A percentile compares a stretch with the other conserved stretches of the same genome.
Conservation (phyloP, 192 early-diverging fungal species). For the Coemansia nantahalensis region DNA sequence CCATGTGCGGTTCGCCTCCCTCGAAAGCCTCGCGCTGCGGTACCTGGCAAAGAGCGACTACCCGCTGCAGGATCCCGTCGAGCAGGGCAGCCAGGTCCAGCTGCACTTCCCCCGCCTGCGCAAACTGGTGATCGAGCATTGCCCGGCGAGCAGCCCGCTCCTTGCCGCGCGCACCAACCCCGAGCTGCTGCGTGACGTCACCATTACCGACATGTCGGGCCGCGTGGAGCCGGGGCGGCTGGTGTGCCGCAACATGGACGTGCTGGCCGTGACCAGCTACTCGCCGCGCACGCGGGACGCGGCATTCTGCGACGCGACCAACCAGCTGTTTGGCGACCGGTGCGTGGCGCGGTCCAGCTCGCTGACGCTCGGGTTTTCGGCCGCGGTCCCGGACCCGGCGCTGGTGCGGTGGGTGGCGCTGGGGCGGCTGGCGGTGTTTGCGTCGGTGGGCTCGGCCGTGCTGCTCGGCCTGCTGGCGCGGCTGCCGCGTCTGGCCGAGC, state of each 20-base stretch:
- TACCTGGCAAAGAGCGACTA: not conserved
- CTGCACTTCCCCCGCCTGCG: slow-evolving; percentile 1
- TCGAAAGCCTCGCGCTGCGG: not conserved
- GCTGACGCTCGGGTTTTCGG: not conserved
- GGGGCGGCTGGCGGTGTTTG: not conserved
- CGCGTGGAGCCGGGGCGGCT: not conserved
- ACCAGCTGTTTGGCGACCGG: not conserved
- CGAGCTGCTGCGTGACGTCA: not conserved
- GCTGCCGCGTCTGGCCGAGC: not conserved
- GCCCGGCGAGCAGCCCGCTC: not conserved
- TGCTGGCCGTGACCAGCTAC: not conserved
- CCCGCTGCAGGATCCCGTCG: not conserved
- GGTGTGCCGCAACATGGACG: not conserved
- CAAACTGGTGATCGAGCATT: not conserved
- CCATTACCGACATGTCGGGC: not conserved
- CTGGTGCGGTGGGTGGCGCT: not conserved
- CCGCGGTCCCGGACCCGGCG: not conserved
- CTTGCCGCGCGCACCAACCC: not conserved
- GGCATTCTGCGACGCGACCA: not conserved
- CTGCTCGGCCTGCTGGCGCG: not conserved
- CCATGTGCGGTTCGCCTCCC: not conserved
- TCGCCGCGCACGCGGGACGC: not conserved
- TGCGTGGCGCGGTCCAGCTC: not conserved
- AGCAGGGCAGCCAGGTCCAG: not conserved
- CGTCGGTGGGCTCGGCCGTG: not conserved